Base-by-base conservation (phyloP, 139 green algal genomes). In the Dunaliella sp. region DNA sequence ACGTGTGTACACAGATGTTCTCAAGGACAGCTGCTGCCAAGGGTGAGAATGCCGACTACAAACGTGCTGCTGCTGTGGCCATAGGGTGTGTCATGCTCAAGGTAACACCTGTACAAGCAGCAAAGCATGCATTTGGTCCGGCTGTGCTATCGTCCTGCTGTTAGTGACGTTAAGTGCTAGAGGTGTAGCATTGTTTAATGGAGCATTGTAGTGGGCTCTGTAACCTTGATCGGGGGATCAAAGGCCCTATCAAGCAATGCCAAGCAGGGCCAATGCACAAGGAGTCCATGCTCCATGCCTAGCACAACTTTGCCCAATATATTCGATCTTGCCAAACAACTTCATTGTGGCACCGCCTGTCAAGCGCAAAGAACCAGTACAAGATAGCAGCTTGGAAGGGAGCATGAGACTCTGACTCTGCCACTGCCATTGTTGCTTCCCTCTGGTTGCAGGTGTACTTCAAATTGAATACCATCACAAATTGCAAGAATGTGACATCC, bases 41-140 rank as follows among this genome's bases (percentile, higher is more conserved):
- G 74, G 86, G 86, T 2, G 28, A 33, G 38, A 81, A 81, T 48
- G 84, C 59, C 7, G 80, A 87, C 31, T 37, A 38, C 81, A 92
- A 92, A 85, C 58, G 77, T n/a, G 84, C 87, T 31, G 84, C 84
- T 3, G 85, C 82, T 1, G 84, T 92, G 82, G 86, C 74, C 1
- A 73, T 92, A 0, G 89, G 87, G n/a, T 90, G 86, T 77, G 82
- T 92, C 84, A 92, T 92, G 89, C 87, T 91, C 77, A 88, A 88
- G 87, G 87, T 90, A 74, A 30, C 57, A 2, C 22, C 22, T 24
- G 58, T 21, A 24, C 58, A 21, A 74, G 58, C 58, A 21, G 58
- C 22, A 24, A 24, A 24, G 58, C 58, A 74, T 21, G 22, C 58
- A 74, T n/a, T n/a, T n/a, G n/a, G n/a, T n/a, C n/a, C n/a, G n/a